These are phyloP conservation scores for Gossypioides kirkii DNA, from an alignment of 345 rosid species.

Conservation along the genomic window DNA sequence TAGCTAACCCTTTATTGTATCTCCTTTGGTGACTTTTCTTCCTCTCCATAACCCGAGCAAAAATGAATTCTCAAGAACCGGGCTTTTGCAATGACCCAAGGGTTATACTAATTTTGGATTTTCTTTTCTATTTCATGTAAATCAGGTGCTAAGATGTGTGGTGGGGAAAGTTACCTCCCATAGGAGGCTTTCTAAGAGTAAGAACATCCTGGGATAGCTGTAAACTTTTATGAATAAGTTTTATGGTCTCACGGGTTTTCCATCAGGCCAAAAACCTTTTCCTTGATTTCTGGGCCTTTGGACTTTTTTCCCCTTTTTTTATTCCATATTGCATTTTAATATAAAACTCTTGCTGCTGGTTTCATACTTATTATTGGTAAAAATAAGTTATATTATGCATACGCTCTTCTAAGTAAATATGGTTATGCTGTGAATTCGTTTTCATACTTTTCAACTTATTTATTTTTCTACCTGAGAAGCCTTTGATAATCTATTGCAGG, in stretches of 20 bases:
- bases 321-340: background rate
- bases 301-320: background rate
- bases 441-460: background rate
- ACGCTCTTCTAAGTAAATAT: background rate
- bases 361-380: background rate
- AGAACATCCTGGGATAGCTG: background rate
- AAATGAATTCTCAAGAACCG: background rate
- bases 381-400: background rate
- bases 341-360: background rate
- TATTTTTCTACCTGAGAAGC: slow-evolving; percentile 5
- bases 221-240: background rate
- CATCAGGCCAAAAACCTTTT: background rate
- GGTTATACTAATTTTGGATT: background rate
- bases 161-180: background rate
- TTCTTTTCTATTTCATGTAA: background rate
- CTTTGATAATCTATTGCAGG: slow-evolving; percentile 38
- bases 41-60: background rate
- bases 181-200: background rate
- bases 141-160: slow-evolving; percentile 4
- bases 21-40: background rate
- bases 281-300: background rate
- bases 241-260: background rate
- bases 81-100: background rate
- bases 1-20: background rate
- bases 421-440: background rate